These are phyloP conservation scores for Epichloe scottii DNA, from an alignment of 2,329 filamentous ascomycete genomes.

Conservation along the genomic window DNA sequence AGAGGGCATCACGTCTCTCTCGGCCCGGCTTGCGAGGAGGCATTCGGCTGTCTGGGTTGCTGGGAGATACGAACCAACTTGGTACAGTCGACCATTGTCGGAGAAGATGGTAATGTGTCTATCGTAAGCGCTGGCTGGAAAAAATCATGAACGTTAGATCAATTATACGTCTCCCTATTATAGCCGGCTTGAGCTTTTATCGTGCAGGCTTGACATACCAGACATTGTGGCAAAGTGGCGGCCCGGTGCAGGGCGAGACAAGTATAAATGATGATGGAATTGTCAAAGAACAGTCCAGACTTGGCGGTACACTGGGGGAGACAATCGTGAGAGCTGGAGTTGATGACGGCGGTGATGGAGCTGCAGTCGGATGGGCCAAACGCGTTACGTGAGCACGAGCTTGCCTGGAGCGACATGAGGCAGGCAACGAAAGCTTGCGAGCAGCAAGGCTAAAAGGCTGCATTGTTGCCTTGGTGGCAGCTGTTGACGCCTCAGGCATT, in stretches of 20 bases:
- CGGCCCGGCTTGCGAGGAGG: not conserved
- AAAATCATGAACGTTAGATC: constrained; percentile 15
- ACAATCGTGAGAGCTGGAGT: constrained; percentile 3
- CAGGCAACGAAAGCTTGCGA: constrained; percentile 13
- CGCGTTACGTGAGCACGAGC: constrained; percentile 37
- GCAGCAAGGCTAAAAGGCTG: constrained; percentile 24
- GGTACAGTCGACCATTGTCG: constrained; percentile 93
- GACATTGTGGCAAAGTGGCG: constrained; percentile 33
- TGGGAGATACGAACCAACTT: constrained; percentile 71
- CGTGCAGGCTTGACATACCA: constrained; percentile 24
- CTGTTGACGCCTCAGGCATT: constrained; percentile 20
- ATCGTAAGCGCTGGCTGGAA: constrained; percentile 66
- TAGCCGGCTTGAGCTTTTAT: not conserved
- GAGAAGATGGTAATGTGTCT: constrained; percentile 99
- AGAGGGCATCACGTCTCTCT: not conserved
- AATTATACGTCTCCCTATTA: not conserved
- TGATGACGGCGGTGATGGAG: constrained; percentile 7
- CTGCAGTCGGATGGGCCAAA: constrained; percentile 16
- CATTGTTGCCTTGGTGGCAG: constrained; percentile 16
- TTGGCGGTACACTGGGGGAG: constrained; percentile 1
- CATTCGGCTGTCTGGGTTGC: not conserved
- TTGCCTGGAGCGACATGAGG: constrained; percentile 30
- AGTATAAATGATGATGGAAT: not conserved
- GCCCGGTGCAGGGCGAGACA: constrained; percentile 9
- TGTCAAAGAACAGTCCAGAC: not conserved